A percentile compares a stretch with the other conserved stretches of the same genome.
Evolutionary conservation across 441 rosid genomes (phyloP).

Genomic region (Bruguiera hainesii): DNA sequence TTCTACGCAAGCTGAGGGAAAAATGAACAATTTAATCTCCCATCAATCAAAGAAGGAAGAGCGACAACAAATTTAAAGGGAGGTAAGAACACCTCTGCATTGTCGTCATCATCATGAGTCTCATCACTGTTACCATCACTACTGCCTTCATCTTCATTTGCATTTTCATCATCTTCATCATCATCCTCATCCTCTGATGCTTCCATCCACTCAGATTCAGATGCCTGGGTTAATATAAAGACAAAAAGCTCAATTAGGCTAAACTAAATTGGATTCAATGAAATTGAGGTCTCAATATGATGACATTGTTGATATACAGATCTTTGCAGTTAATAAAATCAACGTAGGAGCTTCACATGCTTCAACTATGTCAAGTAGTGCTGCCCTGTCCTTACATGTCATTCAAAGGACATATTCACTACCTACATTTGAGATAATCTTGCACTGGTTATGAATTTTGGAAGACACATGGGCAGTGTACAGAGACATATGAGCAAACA

Average conservation of each 20-base stretch:
- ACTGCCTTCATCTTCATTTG: constrained; percentile 37
- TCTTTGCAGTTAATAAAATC: background rate
- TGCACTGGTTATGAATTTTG: too few species aligned
- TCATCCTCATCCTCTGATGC: constrained; percentile 86
- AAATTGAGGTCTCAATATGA: constrained; percentile 7
- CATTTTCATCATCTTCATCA: constrained; percentile 72
- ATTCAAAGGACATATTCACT: background rate
- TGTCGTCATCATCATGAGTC: constrained; percentile 57
- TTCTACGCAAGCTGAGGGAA: background rate
- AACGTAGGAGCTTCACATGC: too few species aligned
- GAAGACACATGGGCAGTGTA: too few species aligned
- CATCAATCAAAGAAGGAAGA: background rate
- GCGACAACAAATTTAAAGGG: constrained; percentile 10
- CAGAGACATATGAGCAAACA: too few species aligned
- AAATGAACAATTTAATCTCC: constrained; percentile 3
- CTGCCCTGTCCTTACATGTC: background rate
- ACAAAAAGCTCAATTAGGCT: constrained; percentile 7
- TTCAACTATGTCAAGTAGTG: too few species aligned
- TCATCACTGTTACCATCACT: constrained; percentile 49
- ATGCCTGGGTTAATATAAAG: constrained; percentile 47
- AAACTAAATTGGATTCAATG: constrained; percentile 13
- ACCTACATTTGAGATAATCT: too few species aligned
- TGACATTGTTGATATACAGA: background rate
- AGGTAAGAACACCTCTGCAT: constrained; percentile 40
- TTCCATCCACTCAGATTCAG: constrained; percentile 93